Evolutionary conservation across 2,329 filamentous ascomycete genomes (phyloP).

Genomic region (Exserohilum turcica): DNA sequence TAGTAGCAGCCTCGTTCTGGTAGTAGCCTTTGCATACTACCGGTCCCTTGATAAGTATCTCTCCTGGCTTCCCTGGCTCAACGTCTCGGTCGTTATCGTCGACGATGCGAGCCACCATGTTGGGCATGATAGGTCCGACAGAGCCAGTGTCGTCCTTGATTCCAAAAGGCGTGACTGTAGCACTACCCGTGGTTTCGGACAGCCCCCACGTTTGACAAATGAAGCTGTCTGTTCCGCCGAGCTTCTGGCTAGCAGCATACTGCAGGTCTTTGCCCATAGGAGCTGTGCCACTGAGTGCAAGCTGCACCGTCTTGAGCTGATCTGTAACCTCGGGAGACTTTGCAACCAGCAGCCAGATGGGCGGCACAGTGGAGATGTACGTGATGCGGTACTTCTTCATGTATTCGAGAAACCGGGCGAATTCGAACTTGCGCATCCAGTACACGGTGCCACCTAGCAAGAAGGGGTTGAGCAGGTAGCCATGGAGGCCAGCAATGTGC

Average conservation of each 20-base stretch:
- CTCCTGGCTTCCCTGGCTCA: conserved; percentile 36
- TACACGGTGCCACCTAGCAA: conserved; percentile 54
- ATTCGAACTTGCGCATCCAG: conserved; percentile 68
- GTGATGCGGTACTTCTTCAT: conserved; percentile 58
- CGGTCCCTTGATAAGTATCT: conserved; percentile 44
- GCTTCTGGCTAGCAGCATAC: conserved; percentile 55
- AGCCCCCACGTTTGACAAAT: conserved; percentile 64
- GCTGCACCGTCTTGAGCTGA: conserved; percentile 58
- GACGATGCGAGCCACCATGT: conserved; percentile 43
- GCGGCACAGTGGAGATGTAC: conserved; percentile 64
- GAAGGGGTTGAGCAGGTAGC: conserved; percentile 54
- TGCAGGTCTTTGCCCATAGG: conserved; percentile 63
- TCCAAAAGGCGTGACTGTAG: conserved; percentile 54
- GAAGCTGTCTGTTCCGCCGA: conserved; percentile 52
- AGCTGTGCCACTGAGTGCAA: conserved; percentile 60
- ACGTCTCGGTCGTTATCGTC: conserved; percentile 44
- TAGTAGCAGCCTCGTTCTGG: conserved; percentile 40
- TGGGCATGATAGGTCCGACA: conserved; percentile 52
- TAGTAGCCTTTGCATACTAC: conserved; percentile 48
- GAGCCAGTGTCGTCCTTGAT: conserved; percentile 55
- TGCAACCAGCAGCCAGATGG: conserved; percentile 64
- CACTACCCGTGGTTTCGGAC: conserved; percentile 59
- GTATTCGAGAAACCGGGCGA: conserved; percentile 60
- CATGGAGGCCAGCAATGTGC: conserved; percentile 56
- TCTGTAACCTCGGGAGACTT: conserved; percentile 62